phyloP scores from a whole-genome alignment of 2,329 filamentous ascomycete genomes.

The Diaporthe amygdali region DNA sequence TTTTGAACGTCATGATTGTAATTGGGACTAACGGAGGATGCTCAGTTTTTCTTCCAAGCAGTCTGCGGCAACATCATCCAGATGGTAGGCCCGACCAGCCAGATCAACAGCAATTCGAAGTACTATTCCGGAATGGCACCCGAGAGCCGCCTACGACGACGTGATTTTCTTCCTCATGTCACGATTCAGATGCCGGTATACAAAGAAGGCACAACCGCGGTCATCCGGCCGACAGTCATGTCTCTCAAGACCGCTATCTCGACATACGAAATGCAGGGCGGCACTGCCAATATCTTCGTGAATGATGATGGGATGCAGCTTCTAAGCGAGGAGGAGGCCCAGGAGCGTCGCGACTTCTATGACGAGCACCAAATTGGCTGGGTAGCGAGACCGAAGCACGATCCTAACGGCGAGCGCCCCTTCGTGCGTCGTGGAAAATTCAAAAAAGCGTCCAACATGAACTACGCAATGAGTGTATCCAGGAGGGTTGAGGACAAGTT shows the following conservation, averaged over 20 bases:
- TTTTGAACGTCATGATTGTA: conserved; percentile 54
- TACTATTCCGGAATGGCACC: conserved; percentile 78
- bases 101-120: conserved; percentile 77
- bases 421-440: conserved; percentile 70
- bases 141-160: conserved; percentile 58
- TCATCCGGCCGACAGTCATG: conserved; percentile 79
- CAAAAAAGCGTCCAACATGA: conserved; percentile 77
- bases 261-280: conserved; percentile 77
- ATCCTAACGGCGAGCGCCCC: conserved; percentile 55
- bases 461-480: conserved; percentile 71
- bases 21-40: conserved; percentile 55
- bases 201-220: conserved; percentile 78
- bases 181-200: conserved; percentile 90
- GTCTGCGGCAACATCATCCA: conserved; percentile 14
- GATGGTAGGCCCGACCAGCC: conserved; percentile 67
- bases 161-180: conserved; percentile 67
- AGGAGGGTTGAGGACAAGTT: conserved; percentile 75
- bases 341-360: conserved; percentile 57
- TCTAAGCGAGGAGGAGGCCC: conserved; percentile 49
- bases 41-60: conserved; percentile 22
- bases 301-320: conserved; percentile 79
- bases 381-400: conserved; percentile 70
- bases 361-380: conserved; percentile 73
- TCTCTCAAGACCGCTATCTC: conserved; percentile 80
- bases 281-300: conserved; percentile 77